phyloP scores from a whole-genome alignment of 2,329 filamentous ascomycete species.

The Pyrenochaeta sp. region DNA sequence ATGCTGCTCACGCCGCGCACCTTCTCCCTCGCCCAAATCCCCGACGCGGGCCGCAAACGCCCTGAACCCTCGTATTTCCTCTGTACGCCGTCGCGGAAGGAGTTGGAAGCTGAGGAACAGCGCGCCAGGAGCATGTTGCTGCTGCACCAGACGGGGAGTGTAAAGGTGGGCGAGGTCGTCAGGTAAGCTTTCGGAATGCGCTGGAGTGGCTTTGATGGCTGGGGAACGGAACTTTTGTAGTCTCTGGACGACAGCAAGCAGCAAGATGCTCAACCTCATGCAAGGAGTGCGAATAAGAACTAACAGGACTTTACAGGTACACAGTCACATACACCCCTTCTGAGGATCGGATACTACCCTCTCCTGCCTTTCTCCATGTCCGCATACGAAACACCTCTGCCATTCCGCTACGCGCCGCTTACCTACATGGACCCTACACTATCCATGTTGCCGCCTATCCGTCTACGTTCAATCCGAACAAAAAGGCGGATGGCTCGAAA shows the following conservation, averaged over 20 bases:
- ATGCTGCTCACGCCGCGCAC: slow-evolving; percentile 54
- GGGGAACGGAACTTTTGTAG: neutral
- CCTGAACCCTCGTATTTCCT: slow-evolving; percentile 45
- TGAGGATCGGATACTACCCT: slow-evolving; percentile 87
- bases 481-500: slow-evolving; percentile 74
- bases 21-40: slow-evolving; percentile 48
- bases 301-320: slow-evolving; percentile 58
- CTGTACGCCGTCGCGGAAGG: slow-evolving; percentile 42
- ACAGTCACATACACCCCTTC: slow-evolving; percentile 92
- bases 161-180: slow-evolving; percentile 94
- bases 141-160: slow-evolving; percentile 86
- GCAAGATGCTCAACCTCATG: neutral
- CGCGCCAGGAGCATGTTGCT: slow-evolving; percentile 74
- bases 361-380: slow-evolving; percentile 80
- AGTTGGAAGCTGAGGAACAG: slow-evolving; percentile 41
- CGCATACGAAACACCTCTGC: slow-evolving; percentile 92
- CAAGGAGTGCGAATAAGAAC: slow-evolving; percentile 7
- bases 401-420: slow-evolving; percentile 90
- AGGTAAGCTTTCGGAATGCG: slow-evolving; percentile 63
- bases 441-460: slow-evolving; percentile 89
- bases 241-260: neutral
- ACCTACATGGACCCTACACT: slow-evolving; percentile 94
- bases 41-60: slow-evolving; percentile 42
- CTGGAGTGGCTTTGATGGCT: neutral
- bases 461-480: slow-evolving; percentile 81